These are phyloP conservation scores for Quercus agrifolia DNA, from an alignment of 306 rosid genomes.

Conservation along the genomic window DNA sequence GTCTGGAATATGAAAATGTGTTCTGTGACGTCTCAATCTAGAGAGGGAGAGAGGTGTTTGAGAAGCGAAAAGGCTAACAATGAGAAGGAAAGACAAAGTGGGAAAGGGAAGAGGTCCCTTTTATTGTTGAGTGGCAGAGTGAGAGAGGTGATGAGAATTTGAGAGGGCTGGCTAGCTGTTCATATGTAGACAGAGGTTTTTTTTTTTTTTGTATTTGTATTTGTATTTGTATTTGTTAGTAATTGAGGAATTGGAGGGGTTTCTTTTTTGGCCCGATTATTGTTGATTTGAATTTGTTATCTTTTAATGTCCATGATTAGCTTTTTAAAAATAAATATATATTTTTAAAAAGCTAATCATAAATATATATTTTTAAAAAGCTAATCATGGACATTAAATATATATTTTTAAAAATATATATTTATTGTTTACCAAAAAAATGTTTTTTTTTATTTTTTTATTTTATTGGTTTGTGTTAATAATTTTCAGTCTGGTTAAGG, in stretches of 20 bases:
- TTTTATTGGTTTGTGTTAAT: background rate
- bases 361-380: too few relatives aligned
- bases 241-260: too few relatives aligned
- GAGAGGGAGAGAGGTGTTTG: background rate
- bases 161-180: constrained; percentile 41
- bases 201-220: too few relatives aligned
- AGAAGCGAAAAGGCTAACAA: constrained; percentile 30
- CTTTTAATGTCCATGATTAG: background rate
- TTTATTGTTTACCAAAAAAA: too few relatives aligned
- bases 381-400: too few relatives aligned
- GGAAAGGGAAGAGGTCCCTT: constrained; percentile 30
- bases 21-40: too few relatives aligned
- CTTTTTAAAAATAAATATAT: background rate
- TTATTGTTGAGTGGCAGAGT: constrained; percentile 30
- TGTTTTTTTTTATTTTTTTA: too few relatives aligned
- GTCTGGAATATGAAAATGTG: constrained; percentile 6
- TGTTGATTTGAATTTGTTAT: background rate
- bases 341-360: too few relatives aligned
- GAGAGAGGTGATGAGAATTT: background rate
- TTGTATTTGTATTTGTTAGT: background rate
- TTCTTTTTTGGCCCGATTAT: too few relatives aligned
- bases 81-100: constrained; percentile 24
- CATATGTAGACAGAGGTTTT: constrained; percentile 32
- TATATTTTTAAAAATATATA: too few relatives aligned
- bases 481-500: background rate